Conservation (phyloP, 23 red algal species). For the Gracilaria domingensis region DNA sequence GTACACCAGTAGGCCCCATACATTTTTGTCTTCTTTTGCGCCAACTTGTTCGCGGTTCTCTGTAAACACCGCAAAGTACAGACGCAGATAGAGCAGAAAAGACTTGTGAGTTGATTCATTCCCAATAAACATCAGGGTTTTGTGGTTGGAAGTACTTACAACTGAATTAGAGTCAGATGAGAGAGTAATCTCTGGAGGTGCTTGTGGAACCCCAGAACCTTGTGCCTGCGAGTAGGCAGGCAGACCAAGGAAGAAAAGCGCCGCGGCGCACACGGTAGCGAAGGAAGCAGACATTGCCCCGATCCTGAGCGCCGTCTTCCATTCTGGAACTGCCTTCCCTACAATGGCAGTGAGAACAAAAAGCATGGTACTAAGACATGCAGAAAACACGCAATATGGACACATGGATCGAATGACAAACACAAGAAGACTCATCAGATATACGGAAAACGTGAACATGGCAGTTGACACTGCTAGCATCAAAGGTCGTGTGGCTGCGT, state of each 20-base stretch:
- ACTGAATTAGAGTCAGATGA: constrained; percentile 57
- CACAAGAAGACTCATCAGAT: constrained; percentile 80
- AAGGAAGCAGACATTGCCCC: constrained; percentile 33
- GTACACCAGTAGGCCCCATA: constrained; percentile 99
- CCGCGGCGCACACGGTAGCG: constrained; percentile 32
- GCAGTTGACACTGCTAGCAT: constrained; percentile 71
- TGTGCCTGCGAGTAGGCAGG: constrained; percentile 38
- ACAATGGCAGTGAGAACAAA: constrained; percentile 79
- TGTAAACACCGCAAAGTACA: not conserved
- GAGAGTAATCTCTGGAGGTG: constrained; percentile 75
- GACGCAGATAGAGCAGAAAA: not conserved
- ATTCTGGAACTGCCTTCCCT: constrained; percentile 45
- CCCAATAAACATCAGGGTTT: too few relatives aligned
- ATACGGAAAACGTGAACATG: constrained; percentile 76
- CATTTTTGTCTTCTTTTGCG: constrained; percentile 82
- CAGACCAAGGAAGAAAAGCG: constrained; percentile 40
- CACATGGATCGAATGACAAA: constrained; percentile 86
- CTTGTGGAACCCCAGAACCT: constrained; percentile 41
- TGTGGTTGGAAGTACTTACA: constrained; percentile 42
- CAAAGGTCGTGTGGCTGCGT: constrained; percentile 71
- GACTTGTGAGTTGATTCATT: not conserved
- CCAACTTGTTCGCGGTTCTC: constrained; percentile 78
- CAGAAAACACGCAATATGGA: constrained; percentile 90
- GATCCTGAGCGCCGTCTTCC: constrained; percentile 35
- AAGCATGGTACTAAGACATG: constrained; percentile 52